Conservation (phyloP, 2,329 filamentous ascomycete genomes). For the Ceratocystis variospora region DNA sequence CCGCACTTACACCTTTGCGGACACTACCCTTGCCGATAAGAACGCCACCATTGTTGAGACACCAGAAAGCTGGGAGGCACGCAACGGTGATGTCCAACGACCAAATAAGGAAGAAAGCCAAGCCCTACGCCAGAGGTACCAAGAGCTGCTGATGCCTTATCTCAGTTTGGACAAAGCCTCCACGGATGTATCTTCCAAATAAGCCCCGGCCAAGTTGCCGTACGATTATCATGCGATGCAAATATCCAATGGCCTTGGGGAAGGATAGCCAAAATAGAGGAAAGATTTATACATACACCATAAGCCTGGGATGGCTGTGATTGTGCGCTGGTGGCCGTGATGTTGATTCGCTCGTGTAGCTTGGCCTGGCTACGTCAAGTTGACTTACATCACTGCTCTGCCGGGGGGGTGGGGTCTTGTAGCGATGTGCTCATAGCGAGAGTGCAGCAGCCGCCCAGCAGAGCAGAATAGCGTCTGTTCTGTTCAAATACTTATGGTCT, state of each 20-base stretch:
- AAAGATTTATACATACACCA: background rate
- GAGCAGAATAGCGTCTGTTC: background rate
- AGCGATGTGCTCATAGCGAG: background rate
- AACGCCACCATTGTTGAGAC: slow-evolving; percentile 38
- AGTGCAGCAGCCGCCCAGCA: background rate
- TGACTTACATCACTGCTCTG: no score
- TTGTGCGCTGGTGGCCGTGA: background rate
- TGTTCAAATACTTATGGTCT: background rate
- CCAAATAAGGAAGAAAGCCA: slow-evolving; percentile 35
- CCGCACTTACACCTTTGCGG: slow-evolving; percentile 51
- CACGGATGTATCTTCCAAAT: background rate
- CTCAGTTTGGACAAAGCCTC: slow-evolving; percentile 25
- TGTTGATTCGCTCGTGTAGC: background rate
- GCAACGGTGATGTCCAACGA: slow-evolving; percentile 30
- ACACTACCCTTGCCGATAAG: slow-evolving; percentile 36
- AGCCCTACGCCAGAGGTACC: slow-evolving; percentile 30
- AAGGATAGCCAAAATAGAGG: background rate
- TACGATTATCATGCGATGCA: background rate
- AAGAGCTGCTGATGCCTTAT: slow-evolving; percentile 28
- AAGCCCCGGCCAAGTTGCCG: background rate
- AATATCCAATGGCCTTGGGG: background rate
- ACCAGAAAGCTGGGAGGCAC: slow-evolving; percentile 33
- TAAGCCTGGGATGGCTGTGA: background rate
- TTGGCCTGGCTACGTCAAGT: no score
- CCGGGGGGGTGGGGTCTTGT: no score